Evolutionary conservation across 179 eudicot genomes (phyloP).

Genomic region (Nepenthes alata): DNA sequence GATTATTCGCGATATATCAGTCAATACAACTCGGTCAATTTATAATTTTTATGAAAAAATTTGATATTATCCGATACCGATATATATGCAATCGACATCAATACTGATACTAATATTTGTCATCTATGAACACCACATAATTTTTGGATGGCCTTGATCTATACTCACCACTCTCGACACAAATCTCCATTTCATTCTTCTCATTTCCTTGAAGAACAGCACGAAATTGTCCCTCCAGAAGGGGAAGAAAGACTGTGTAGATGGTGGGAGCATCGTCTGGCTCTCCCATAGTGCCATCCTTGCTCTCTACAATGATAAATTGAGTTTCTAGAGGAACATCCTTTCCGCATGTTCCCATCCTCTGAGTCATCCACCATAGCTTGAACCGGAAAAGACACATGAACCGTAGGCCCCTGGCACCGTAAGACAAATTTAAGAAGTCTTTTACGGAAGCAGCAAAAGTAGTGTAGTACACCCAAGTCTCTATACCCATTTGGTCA

Average conservation of each 20-base stretch:
- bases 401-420: conserved; percentile 58
- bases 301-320: conserved; percentile 78
- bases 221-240: conserved; percentile 82
- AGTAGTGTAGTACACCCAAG: too few species aligned
- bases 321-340: conserved; percentile 90
- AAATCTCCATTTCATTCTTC: conserved; percentile 72
- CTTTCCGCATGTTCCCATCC: conserved; percentile 78
- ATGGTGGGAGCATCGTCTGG: conserved; percentile 40
- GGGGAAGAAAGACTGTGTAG: conserved; percentile 81
- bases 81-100: too few species aligned
- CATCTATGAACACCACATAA: not conserved
- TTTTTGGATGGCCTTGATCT: conserved; percentile 13
- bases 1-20: too few species aligned
- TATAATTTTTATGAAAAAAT: too few species aligned
- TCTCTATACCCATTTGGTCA: too few species aligned
- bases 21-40: too few species aligned
- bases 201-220: conserved; percentile 89
- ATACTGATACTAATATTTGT: too few species aligned
- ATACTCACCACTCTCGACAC: conserved; percentile 88
- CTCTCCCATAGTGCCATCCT: conserved; percentile 32
- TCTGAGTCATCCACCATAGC: conserved; percentile 99
- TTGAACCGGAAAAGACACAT: conserved; percentile 93
- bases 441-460: not conserved
- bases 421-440: conserved; percentile 3
- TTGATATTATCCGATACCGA: too few species aligned